phyloP scores from a whole-genome alignment of 2,329 filamentous ascomycete species.

The Sarocladiaceae sp. region DNA sequence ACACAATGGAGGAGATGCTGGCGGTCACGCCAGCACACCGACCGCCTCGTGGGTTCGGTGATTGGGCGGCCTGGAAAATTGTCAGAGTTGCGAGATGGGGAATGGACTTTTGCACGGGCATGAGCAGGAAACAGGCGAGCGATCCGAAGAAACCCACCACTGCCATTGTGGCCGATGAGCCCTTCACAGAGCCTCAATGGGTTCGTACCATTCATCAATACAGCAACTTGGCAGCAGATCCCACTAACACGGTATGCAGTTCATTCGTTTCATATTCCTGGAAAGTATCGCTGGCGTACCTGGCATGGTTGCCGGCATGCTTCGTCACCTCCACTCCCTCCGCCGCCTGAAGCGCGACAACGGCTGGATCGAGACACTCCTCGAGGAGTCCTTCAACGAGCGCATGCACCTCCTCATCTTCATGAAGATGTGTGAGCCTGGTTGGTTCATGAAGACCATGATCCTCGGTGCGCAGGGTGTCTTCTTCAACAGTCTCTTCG shows the following conservation, averaged over 20 bases:
- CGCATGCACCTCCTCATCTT: constrained; percentile 91
- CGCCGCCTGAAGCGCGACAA: constrained; percentile 86
- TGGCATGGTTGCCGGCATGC: constrained; percentile 94
- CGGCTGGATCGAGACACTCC: constrained; percentile 89
- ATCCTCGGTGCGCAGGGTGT: constrained; percentile 90
- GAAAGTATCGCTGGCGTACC: constrained; percentile 93
- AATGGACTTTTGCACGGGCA: constrained; percentile 75
- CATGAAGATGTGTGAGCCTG: constrained; percentile 71
- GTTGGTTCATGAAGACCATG: constrained; percentile 86
- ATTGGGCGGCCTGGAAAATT: constrained; percentile 70
- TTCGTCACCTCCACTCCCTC: constrained; percentile 80
- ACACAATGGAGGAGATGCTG: constrained; percentile 74
- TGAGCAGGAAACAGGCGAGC: constrained; percentile 63
- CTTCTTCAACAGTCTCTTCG: constrained; percentile 92
- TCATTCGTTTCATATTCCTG: constrained; percentile 84
- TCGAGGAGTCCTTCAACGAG: constrained; percentile 89
- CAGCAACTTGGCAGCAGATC: not conserved
- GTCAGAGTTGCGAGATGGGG: constrained; percentile 71
- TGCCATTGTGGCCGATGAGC: constrained; percentile 44
- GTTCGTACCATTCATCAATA: constrained; percentile 24
- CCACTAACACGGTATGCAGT: constrained; percentile 25
- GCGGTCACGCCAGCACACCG: constrained; percentile 71
- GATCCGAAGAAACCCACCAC: constrained; percentile 52
- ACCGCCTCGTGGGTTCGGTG: constrained; percentile 62
- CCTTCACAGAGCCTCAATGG: constrained; percentile 83